These are phyloP conservation scores for Candida hispaniensis DNA, from an alignment of 805 yeast species.

Conservation along the genomic window DNA sequence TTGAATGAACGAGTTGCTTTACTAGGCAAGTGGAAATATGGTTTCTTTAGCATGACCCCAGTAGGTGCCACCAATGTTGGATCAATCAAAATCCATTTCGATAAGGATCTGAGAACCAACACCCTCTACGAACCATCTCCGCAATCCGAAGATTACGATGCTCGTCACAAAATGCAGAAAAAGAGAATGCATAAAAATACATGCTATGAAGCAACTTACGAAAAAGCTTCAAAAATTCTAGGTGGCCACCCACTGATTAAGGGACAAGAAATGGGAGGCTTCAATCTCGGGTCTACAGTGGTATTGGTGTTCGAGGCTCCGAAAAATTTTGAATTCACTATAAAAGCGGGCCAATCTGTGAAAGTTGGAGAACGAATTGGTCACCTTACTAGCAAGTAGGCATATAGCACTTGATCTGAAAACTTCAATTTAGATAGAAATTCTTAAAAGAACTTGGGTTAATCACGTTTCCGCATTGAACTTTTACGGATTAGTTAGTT, in stretches of 20 bases:
- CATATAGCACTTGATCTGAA: background rate
- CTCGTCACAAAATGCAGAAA: constrained; percentile 18
- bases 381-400: constrained; percentile 21
- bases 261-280: constrained; percentile 97
- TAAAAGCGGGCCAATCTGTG: constrained; percentile 64
- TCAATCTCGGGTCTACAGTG: constrained; percentile 92
- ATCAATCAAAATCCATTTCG: constrained; percentile 82
- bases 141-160: constrained; percentile 8
- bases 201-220: constrained; percentile 89
- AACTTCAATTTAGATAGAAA: background rate
- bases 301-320: constrained; percentile 97
- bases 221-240: constrained; percentile 59
- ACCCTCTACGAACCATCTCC: constrained; percentile 37
- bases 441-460: background rate
- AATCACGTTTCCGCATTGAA: constrained; percentile 3
- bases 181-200: constrained; percentile 55
- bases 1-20: constrained; percentile 92
- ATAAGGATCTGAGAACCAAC: constrained; percentile 80
- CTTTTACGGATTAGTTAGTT: constrained; percentile 1
- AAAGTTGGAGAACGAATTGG: constrained; percentile 60
- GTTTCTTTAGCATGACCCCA: constrained; percentile 97
- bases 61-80: constrained; percentile 99
- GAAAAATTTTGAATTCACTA: constrained; percentile 54
- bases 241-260: constrained; percentile 82
- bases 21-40: constrained; percentile 92